Evolutionary conservation across 1,284 basidiomycete species (phyloP).

Genomic region (Cryptococcus floricola): DNA sequence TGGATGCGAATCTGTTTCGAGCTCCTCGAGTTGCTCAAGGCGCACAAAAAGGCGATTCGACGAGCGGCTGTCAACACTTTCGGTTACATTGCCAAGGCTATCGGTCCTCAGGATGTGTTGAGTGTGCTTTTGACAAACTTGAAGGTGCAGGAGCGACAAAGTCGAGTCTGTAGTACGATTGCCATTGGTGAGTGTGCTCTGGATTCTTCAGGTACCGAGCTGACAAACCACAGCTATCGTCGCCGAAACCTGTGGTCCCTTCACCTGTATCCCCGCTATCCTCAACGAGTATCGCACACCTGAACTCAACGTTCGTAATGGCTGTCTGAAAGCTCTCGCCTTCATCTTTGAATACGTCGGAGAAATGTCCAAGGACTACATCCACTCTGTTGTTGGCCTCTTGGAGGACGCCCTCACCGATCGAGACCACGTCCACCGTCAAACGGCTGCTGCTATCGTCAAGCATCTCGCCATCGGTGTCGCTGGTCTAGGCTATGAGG

Average conservation of each 20-base stretch:
- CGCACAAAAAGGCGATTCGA: constrained; percentile 98
- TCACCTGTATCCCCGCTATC: constrained; percentile 98
- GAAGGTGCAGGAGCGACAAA: constrained; percentile 97
- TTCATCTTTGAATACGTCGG: constrained; percentile 99
- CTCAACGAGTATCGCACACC: constrained; percentile 98
- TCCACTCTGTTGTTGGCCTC: constrained; percentile 94
- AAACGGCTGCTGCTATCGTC: constrained; percentile 98
- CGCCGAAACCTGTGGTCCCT: constrained; percentile 96
- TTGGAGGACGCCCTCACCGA: constrained; percentile 97
- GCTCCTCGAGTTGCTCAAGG: constrained; percentile 92
- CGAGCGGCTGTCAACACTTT: constrained; percentile 99
- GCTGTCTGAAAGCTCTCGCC: constrained; percentile 95
- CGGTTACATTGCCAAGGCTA: constrained; percentile 98
- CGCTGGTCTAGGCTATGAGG: constrained; percentile 94
- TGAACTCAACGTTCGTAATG: constrained; percentile 98
- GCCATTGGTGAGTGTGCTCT: constrained; percentile 64
- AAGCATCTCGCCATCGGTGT: constrained; percentile 97
- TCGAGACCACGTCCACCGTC: constrained; percentile 95
- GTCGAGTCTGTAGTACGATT: constrained; percentile 96
- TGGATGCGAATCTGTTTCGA: constrained; percentile 99
- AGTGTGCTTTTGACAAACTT: constrained; percentile 94
- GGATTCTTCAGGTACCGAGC: not conserved
- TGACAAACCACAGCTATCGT: constrained; percentile 63
- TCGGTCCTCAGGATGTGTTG: constrained; percentile 97
- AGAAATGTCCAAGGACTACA: constrained; percentile 98